Evolutionary conservation across 2,329 filamentous ascomycete species (phyloP).

Genomic region (Emmonsiellopsis sp.): DNA sequence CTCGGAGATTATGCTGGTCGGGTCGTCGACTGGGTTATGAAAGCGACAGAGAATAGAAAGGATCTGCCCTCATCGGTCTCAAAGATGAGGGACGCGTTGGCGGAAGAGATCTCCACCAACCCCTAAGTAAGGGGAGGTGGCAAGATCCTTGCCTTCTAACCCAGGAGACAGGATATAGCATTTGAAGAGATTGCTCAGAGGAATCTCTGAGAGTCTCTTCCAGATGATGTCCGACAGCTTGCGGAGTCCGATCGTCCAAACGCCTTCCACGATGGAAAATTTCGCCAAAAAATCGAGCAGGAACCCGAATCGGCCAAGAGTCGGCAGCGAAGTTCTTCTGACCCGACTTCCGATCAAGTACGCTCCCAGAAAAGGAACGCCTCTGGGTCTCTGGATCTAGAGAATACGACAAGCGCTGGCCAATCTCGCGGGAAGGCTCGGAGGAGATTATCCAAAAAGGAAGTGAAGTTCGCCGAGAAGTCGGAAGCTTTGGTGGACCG

Average conservation of each 20-base stretch:
- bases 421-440: slow-evolving; percentile 1
- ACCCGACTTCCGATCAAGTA: slow-evolving; percentile 2
- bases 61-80: slow-evolving; percentile 1
- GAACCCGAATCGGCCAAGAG: neutral
- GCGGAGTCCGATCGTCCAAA: neutral
- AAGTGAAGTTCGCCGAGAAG: slow-evolving; percentile 1
- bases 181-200: neutral
- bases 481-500: neutral
- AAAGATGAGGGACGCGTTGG: neutral
- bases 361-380: slow-evolving; percentile 3
- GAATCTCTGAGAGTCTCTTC: neutral
- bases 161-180: neutral
- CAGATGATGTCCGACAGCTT: neutral
- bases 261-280: neutral
- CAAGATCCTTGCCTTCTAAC: slow-evolving; percentile 5
- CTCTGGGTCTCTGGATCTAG: neutral
- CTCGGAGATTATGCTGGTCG: slow-evolving; percentile 1
- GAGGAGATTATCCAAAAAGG: neutral
- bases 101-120: slow-evolving; percentile 1
- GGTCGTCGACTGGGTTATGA: slow-evolving; percentile 1
- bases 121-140: neutral
- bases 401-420: neutral
- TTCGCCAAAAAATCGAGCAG: slow-evolving; percentile 1
- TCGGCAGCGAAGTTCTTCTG: slow-evolving; percentile 1
- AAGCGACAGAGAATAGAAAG: neutral